Percentiles rank a stretch among this genome's conserved stretches.
These are phyloP conservation scores for Atkinsonella hypoxylon DNA, from an alignment of 2,329 filamentous ascomycete species.

Conservation along the genomic window DNA sequence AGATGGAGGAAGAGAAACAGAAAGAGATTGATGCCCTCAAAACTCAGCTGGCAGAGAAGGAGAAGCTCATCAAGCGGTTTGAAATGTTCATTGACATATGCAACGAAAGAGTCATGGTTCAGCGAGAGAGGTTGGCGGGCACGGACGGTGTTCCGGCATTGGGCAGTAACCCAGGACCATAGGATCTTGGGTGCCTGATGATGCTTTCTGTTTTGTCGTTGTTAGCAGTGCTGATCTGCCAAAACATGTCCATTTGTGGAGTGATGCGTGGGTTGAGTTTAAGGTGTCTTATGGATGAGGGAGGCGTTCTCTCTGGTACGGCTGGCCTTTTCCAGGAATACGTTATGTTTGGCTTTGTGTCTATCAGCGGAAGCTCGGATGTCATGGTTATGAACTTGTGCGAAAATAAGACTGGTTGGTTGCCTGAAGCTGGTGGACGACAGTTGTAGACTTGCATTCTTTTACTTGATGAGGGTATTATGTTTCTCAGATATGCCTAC, in stretches of 20 bases:
- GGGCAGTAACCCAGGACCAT: constrained; percentile 16
- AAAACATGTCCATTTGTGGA: not conserved
- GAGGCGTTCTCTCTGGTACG: not conserved
- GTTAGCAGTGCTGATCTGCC: not conserved
- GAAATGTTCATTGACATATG: constrained; percentile 62
- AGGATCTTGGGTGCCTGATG: not conserved
- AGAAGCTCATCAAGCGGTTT: constrained; percentile 49
- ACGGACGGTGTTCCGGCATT: constrained; percentile 16
- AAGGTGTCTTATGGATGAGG: not conserved
- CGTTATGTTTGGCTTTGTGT: not conserved
- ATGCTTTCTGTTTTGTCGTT: not conserved
- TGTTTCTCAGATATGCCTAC: not conserved
- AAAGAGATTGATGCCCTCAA: constrained; percentile 48
- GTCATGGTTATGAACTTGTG: not conserved
- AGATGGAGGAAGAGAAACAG: constrained; percentile 41
- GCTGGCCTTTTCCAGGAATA: not conserved
- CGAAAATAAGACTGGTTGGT: not conserved
- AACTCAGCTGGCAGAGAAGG: constrained; percentile 49
- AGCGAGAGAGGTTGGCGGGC: constrained; percentile 38
- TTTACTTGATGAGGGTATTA: not conserved
- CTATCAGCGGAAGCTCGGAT: not conserved
- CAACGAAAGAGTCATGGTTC: constrained; percentile 53
- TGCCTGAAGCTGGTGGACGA: not conserved
- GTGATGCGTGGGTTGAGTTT: not conserved
- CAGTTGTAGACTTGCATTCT: not conserved